Evolutionary conservation across 176 grass and related monocot genomes (phyloP), one percentile per base, ranked within the genome.

Genomic region (Ampelocalamus luodianensis): DNA sequence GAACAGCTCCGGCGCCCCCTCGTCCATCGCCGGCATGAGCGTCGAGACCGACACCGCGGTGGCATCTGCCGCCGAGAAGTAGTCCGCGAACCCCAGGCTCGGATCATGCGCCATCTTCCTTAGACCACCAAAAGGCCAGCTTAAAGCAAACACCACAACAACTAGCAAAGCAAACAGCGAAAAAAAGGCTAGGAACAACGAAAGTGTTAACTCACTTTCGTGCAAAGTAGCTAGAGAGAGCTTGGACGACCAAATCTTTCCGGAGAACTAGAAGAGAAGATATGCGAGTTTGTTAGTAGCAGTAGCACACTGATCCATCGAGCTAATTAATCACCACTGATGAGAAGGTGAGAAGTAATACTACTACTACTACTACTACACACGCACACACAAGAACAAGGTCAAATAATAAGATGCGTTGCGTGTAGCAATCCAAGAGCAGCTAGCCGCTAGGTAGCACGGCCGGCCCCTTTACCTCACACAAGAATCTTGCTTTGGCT

Each of bases 41-140:
- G 81, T 67, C 32, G 77, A 68, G 66, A 77, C 79, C 29, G 78
- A 23, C 43, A 80, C 76, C 22, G 82, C 46, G 53, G 77, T 53
- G 17, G 81, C 79, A 58, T 84, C 84, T 4, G 72, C 77, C 16
- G 76, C 45, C 43, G 90, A 88, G 88, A 88, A 86, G 81, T 91
- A 92, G 58, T 89, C 90, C 22, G 88, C 86, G 87, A 89, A 92
- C 0, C 84, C 88, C 65, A 93, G 70, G 75, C 82, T 85, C 8
- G 89, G 87, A 84, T 91, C 85, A 53, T 92, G 90, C 62, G 90
- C 90, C 93, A 94, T 94, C 79, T 84, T 29, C 61, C 24, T 62
- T 5, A 14, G 42, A 34, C 46, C 69, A 45, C 75, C 26, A 75
- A 59, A 79, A 59, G 40, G 6, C 51, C 73, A 42, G 20, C 74